phyloP scores from a whole-genome alignment of 1,284 basidiomycete genomes.

The Heterobasidion annosum region DNA sequence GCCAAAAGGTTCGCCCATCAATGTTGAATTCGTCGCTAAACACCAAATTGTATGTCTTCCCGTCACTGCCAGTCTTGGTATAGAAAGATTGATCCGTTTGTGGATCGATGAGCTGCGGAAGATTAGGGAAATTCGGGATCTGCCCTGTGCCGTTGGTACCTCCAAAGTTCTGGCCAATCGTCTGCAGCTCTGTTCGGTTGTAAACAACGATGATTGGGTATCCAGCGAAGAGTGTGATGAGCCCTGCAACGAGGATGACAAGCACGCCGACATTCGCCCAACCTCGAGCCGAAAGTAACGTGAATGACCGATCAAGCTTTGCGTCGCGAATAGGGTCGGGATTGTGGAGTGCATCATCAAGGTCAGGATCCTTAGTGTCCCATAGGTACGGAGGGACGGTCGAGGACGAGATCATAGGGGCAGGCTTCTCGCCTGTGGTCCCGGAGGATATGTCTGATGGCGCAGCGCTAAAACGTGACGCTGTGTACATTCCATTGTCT shows the following conservation, averaged over 20 bases:
- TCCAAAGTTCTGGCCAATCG: conserved; percentile 55
- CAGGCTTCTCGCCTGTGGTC: conserved; percentile 27
- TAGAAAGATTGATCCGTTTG: conserved; percentile 15
- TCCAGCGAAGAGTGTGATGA: conserved; percentile 66
- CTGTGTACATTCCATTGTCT: conserved; percentile 31
- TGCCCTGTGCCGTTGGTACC: conserved; percentile 65
- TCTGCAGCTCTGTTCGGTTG: conserved; percentile 18
- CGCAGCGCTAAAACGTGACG: conserved; percentile 51
- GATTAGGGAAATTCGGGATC: conserved; percentile 35
- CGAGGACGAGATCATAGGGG: conserved; percentile 17
- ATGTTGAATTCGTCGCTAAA: conserved; percentile 91
- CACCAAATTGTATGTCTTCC: conserved; percentile 71
- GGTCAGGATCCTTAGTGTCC: conserved; percentile 66
- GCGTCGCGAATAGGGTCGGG: conserved; percentile 60
- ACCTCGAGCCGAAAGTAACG: conserved; percentile 59
- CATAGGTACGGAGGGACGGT: conserved; percentile 59
- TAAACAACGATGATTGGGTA: conserved; percentile 70
- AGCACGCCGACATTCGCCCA: conserved; percentile 65
- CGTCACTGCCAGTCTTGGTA: conserved; percentile 56
- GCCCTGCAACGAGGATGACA: conserved; percentile 45
- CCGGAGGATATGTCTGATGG: conserved; percentile 47
- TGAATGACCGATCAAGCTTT: conserved; percentile 45
- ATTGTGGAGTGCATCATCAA: conserved; percentile 71
- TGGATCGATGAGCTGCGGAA: conserved; percentile 50
- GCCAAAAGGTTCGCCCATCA: conserved; percentile 71